A percentile compares a stretch with the other conserved stretches of the same genome.
phyloP scores from a whole-genome alignment of 345 rosid genomes.

The Lepidium africanum region DNA sequence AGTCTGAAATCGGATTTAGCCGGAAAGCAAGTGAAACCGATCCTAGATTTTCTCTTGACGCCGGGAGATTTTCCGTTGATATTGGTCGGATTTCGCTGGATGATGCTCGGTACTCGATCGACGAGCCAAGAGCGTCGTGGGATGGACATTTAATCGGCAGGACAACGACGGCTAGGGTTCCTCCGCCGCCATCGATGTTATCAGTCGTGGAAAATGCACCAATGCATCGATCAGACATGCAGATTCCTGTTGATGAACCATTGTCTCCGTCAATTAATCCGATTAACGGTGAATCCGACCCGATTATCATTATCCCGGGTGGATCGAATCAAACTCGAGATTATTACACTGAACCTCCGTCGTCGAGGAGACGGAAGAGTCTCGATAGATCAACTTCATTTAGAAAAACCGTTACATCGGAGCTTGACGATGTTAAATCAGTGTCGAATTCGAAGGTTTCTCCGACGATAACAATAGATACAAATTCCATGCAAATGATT shows the following conservation, averaged over 20 bases:
- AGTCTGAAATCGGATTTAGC: slow-evolving; percentile 78
- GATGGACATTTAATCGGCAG: slow-evolving; percentile 70
- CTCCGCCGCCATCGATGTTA: slow-evolving; percentile 76
- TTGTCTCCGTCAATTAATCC: not conserved
- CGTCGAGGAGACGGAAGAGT: slow-evolving; percentile 78
- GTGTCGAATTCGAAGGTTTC: slow-evolving; percentile 65
- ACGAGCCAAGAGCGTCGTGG: slow-evolving; percentile 79
- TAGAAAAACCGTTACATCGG: slow-evolving; percentile 60
- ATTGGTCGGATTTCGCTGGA: slow-evolving; percentile 32
- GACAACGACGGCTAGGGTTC: slow-evolving; percentile 28
- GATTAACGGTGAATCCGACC: slow-evolving; percentile 22
- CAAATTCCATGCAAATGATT: slow-evolving; percentile 32
- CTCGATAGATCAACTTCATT: slow-evolving; percentile 77
- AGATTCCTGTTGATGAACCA: slow-evolving; percentile 57
- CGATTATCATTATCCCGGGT: slow-evolving; percentile 46
- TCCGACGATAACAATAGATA: slow-evolving; percentile 44
- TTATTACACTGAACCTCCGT: slow-evolving; percentile 68
- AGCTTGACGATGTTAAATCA: slow-evolving; percentile 69
- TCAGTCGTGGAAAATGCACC: slow-evolving; percentile 77
- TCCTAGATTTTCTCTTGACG: slow-evolving; percentile 57
- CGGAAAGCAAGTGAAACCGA: slow-evolving; percentile 89
- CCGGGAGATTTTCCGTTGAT: slow-evolving; percentile 31
- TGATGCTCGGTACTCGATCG: slow-evolving; percentile 69
- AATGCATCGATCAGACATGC: slow-evolving; percentile 48
- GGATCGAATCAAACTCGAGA: slow-evolving; percentile 88